Percentiles rank a stretch among this genome's conserved stretches.
phyloP scores from a whole-genome alignment of 768 basidiomycete genomes.

The Tricholoma terreum region DNA sequence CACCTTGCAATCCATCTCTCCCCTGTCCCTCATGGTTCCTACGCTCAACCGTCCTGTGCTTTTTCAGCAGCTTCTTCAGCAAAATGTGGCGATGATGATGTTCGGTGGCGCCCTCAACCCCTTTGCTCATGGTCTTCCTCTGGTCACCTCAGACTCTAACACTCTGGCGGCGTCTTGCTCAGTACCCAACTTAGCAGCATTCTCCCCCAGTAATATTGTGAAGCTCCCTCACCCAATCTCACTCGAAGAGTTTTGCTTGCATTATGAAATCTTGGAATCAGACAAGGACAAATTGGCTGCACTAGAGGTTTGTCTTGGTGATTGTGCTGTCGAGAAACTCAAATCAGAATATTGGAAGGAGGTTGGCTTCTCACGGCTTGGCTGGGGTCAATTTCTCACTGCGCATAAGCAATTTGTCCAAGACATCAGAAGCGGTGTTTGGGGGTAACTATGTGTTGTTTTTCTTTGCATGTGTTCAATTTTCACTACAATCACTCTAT shows the following conservation, averaged over 20 bases:
- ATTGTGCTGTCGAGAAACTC: background rate
- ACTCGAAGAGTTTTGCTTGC: constrained; percentile 2
- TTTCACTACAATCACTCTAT: background rate
- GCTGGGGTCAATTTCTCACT: background rate
- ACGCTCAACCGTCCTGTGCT: background rate
- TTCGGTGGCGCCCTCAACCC: background rate
- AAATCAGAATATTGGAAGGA: constrained; percentile 1
- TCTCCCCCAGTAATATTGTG: background rate
- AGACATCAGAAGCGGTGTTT: background rate
- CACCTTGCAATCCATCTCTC: background rate
- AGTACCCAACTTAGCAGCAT: background rate
- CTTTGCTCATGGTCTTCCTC: background rate
- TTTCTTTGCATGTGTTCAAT: too few species aligned
- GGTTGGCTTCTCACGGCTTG: background rate
- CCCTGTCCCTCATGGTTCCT: background rate
- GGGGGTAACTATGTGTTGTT: background rate
- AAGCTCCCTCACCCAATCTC: background rate
- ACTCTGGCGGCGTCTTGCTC: background rate
- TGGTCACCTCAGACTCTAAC: background rate
- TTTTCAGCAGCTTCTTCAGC: background rate
- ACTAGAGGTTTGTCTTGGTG: background rate
- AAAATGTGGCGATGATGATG: background rate
- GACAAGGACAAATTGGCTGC: background rate
- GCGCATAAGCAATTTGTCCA: background rate
- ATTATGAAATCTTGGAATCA: background rate